phyloP scores from a whole-genome alignment of 306 rosid genomes.

The Rosa lucieae region DNA sequence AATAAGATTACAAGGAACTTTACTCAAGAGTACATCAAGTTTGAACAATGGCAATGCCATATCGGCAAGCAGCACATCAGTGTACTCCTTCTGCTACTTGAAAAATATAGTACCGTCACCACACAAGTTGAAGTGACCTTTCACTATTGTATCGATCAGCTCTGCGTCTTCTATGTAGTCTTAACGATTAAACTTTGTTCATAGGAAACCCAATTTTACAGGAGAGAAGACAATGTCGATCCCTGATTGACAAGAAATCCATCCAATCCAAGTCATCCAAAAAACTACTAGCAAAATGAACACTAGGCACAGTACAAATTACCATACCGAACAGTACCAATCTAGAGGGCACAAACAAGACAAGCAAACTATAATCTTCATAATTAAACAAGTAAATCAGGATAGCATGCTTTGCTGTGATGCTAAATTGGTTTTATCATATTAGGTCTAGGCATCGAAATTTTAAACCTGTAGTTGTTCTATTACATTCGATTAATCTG shows the following conservation, averaged over 20 bases:
- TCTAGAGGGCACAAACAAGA: too few species aligned
- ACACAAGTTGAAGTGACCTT: background rate
- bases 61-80: background rate
- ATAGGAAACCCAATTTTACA: background rate
- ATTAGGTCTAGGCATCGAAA: background rate
- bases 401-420: too few species aligned
- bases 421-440: too few species aligned
- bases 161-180: background rate
- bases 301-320: too few species aligned
- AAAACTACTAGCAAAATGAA: too few species aligned
- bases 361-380: too few species aligned
- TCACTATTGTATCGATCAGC: background rate
- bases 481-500: background rate
- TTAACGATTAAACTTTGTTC: background rate
- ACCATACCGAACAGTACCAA: too few species aligned
- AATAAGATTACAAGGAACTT: background rate
- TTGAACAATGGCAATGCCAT: background rate
- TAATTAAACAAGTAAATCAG: too few species aligned
- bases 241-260: background rate
- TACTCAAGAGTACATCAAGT: background rate
- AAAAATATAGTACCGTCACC: background rate
- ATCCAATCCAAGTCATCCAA: too few species aligned
- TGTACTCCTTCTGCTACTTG: background rate
- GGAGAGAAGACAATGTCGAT: background rate
- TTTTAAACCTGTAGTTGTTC: background rate